phyloP scores from a whole-genome alignment of 768 basidiomycete genomes.

The Collybia sp. region DNA sequence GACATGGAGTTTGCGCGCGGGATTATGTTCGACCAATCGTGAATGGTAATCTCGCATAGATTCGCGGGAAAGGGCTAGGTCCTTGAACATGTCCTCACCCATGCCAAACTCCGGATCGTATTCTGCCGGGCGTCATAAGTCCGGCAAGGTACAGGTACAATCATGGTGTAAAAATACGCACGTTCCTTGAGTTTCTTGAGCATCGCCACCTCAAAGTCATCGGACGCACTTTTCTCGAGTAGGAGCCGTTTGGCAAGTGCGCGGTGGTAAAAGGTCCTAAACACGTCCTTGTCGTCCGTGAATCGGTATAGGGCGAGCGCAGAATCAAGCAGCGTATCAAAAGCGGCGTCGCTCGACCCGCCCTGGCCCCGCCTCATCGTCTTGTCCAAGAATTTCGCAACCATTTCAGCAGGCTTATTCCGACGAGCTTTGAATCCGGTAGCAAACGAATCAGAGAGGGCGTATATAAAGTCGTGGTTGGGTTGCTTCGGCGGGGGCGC shows the following conservation, averaged over 20 bases:
- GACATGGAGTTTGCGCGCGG: slow-evolving; percentile 53
- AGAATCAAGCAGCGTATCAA: slow-evolving; percentile 57
- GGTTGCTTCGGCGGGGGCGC: slow-evolving; percentile 27
- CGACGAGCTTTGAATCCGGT: slow-evolving; percentile 70
- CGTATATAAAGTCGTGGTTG: slow-evolving; percentile 59
- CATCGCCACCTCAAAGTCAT: slow-evolving; percentile 83
- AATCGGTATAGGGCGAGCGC: slow-evolving; percentile 77
- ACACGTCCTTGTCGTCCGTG: slow-evolving; percentile 92
- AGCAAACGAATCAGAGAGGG: slow-evolving; percentile 67
- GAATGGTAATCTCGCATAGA: slow-evolving; percentile 61
- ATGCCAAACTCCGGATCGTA: slow-evolving; percentile 95
- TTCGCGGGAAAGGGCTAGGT: slow-evolving; percentile 75
- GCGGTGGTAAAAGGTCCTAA: slow-evolving; percentile 88
- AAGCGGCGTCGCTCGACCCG: slow-evolving; percentile 54
- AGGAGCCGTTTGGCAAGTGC: slow-evolving; percentile 84
- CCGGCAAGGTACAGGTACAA: not conserved
- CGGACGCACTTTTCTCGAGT: slow-evolving; percentile 78
- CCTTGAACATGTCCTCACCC: slow-evolving; percentile 95
- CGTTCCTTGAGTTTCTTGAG: slow-evolving; percentile 82
- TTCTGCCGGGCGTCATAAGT: slow-evolving; percentile 36
- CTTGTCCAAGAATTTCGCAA: slow-evolving; percentile 86
- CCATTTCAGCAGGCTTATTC: slow-evolving; percentile 88
- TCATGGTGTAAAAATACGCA: slow-evolving; percentile 23
- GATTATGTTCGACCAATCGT: slow-evolving; percentile 30
- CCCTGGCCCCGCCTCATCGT: slow-evolving; percentile 87